Percentiles rank a stretch among this genome's conserved stretches.
Conservation (phyloP, 768 basidiomycete genomes). For the Pulveroboletus sp. region DNA sequence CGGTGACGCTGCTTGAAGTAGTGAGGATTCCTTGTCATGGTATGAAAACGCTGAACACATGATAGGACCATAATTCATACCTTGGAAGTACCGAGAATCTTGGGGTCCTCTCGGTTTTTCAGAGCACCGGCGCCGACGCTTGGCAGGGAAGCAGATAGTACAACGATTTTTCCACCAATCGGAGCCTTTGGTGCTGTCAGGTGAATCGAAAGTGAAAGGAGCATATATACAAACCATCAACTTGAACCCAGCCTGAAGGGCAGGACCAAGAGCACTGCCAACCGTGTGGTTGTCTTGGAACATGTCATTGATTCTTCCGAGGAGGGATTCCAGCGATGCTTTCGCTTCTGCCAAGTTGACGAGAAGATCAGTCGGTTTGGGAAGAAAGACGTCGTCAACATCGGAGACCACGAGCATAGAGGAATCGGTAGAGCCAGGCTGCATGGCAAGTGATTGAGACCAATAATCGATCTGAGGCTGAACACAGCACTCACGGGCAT, state of each 20-base stretch:
- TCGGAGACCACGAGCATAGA: conserved; percentile 97
- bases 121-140: conserved; percentile 85
- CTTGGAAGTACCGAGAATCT: conserved; percentile 92
- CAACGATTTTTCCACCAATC: conserved; percentile 93
- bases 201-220: background rate
- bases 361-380: conserved; percentile 93
- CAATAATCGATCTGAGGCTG: background rate
- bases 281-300: conserved; percentile 94
- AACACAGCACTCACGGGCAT: conserved; percentile 48
- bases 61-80: conserved; percentile 33
- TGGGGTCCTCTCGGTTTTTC: conserved; percentile 96
- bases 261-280: conserved; percentile 92
- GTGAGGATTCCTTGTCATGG: conserved; percentile 67
- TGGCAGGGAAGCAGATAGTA: conserved; percentile 81
- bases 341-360: conserved; percentile 89
- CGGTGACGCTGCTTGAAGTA: conserved; percentile 88
- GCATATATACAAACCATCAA: conserved; percentile 61
- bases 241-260: conserved; percentile 93
- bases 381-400: conserved; percentile 94
- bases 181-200: conserved; percentile 50
- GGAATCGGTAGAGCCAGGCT: conserved; percentile 73
- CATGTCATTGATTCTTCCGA: conserved; percentile 89
- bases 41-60: background rate
- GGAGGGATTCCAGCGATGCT: conserved; percentile 71
- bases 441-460: background rate